Base-by-base conservation (phyloP, 176 grass and related monocot species). In the Lolium multiflorum region DNA sequence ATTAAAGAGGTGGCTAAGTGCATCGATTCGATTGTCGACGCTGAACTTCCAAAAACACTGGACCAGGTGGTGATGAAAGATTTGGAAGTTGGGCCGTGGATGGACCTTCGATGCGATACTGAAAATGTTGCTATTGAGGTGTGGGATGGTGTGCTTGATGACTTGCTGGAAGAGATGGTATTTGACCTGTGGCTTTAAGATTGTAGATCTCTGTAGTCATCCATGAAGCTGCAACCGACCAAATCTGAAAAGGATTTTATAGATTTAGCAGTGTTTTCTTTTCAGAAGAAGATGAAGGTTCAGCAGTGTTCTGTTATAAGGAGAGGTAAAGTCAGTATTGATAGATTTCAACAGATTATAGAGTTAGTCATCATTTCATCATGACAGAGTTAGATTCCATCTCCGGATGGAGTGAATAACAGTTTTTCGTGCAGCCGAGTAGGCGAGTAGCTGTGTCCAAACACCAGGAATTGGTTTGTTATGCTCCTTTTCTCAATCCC, bases 131-230 rank as follows among this genome's bases (percentile, higher is more conserved):
- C 43, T 60, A 39, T 79, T 79, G 87, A 93, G 70, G 69, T 92
- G 21, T 91, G 89, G 86, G 95, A 93, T 85, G 77, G 24, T 71
- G 59, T 95, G 70, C 63, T 98, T 75, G 89, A 92, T 86, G 95
- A 98, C 77, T 66, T 95, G 43, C 66, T 93, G 28, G 89, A 95
- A 85, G 95, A 98, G 87, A 75, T 72, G 87, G 89, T 92, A 54
- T 90, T 88, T 85, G 91, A 93, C 70, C 68, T 94, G 51, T 90
- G 87, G 95, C 89, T 95, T 92, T 85, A 76, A 82, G 37, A 66
- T 59, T 74, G 54, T 77, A 85, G 70, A 78, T 68, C 37, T 79
- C 81, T 84, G 69, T 89, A 55, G 51, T 17, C 1, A 6, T 81
- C 62, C 37, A 46, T 79, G 56, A 79, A 85, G 20, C 17, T 56